phyloP scores from a whole-genome alignment of 2,329 filamentous ascomycete species.

The Aspergillus luchuensis region DNA sequence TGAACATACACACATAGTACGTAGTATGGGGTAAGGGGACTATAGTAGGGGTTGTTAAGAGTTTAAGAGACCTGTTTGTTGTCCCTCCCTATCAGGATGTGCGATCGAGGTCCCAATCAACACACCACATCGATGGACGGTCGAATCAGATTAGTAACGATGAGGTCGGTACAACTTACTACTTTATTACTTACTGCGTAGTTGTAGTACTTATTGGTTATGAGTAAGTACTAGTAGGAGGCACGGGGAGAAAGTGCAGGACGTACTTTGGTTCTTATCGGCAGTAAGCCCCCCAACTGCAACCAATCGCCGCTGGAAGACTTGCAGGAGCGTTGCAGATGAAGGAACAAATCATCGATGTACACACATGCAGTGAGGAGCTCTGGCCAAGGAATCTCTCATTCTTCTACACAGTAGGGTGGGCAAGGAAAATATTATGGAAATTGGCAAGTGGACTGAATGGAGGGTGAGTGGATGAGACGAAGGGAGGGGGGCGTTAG shows the following conservation, averaged over 20 bases:
- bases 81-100: constrained; percentile 3
- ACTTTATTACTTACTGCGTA: not conserved
- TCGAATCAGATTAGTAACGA: not conserved
- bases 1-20: not conserved
- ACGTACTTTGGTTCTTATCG: constrained; percentile 23
- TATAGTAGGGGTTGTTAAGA: constrained; percentile 5
- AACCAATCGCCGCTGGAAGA: constrained; percentile 18
- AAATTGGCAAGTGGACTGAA: constrained; percentile 7
- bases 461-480: not conserved
- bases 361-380: constrained; percentile 23
- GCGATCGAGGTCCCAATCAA: constrained; percentile 1
- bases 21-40: constrained; percentile 7
- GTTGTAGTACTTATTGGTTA: too few species aligned
- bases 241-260: not conserved
- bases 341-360: constrained; percentile 23
- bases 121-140: not conserved
- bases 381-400: constrained; percentile 3
- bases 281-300: constrained; percentile 11
- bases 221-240: not conserved
- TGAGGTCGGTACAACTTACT: not conserved
- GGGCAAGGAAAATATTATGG: not conserved
- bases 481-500: too few species aligned
- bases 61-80: too few species aligned
- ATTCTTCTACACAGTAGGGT: constrained; percentile 6
- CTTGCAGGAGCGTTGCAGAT: constrained; percentile 20